These are phyloP conservation scores for Wickerhamiella azymoides DNA, from an alignment of 805 yeast species.

Conservation along the genomic window DNA sequence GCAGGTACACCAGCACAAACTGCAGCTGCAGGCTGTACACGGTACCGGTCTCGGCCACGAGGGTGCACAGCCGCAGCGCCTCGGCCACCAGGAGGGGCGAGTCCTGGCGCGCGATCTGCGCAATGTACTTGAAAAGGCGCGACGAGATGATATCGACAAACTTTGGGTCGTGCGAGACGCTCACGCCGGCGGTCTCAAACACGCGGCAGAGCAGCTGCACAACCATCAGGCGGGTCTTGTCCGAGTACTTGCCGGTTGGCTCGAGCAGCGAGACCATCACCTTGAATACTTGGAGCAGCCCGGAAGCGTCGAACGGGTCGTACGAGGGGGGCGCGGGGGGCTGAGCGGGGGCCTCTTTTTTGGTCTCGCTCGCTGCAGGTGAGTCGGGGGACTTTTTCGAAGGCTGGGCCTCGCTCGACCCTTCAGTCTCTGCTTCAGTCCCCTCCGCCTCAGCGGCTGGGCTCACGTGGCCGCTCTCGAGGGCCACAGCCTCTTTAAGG, in stretches of 20 bases:
- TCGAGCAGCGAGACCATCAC: conserved; percentile 67
- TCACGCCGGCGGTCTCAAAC: conserved; percentile 65
- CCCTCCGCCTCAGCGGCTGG: conserved; percentile 13
- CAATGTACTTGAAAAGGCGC: conserved; percentile 70
- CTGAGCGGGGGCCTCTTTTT: too few species aligned
- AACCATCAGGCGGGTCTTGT: conserved; percentile 74
- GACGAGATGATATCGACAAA: conserved; percentile 59
- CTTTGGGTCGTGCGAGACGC: conserved; percentile 46
- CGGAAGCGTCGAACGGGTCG: conserved; percentile 51
- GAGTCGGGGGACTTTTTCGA: too few species aligned
- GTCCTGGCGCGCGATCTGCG: conserved; percentile 65
- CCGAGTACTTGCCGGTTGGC: conserved; percentile 67
- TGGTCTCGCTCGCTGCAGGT: too few species aligned
- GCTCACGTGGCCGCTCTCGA: conserved; percentile 2
- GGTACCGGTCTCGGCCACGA: conserved; percentile 52
- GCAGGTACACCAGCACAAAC: conserved; percentile 28
- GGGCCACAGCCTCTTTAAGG: conserved; percentile 24
- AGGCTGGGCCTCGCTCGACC: too few species aligned
- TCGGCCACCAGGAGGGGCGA: conserved; percentile 60
- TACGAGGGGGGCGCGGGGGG: conserved; percentile 16
- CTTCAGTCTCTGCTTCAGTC: not conserved
- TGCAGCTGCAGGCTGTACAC: conserved; percentile 71
- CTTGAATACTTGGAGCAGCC: conserved; percentile 63
- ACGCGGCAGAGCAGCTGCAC: conserved; percentile 61
- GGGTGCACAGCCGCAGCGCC: conserved; percentile 60